phyloP scores from a whole-genome alignment of 352 stramenopile genomes.

The Paralagenidium karlingii region DNA sequence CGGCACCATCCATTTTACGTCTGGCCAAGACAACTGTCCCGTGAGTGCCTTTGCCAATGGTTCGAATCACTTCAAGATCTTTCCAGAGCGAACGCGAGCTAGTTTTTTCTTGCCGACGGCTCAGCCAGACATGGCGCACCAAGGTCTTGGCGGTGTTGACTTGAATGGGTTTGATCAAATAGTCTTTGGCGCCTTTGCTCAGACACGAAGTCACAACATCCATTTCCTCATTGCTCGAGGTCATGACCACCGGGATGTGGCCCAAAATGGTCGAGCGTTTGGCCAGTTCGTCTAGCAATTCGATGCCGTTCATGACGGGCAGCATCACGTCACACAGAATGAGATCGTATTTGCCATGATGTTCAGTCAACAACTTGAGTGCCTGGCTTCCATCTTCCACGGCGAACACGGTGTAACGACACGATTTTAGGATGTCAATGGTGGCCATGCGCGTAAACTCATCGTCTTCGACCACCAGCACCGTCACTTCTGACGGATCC shows the following conservation, averaged over 20 bases:
- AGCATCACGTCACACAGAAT: conserved; percentile 86
- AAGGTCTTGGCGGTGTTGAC: conserved; percentile 85
- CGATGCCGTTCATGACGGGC: conserved; percentile 79
- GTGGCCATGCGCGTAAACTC: conserved; percentile 84
- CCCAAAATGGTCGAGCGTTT: conserved; percentile 25
- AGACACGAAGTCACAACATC: conserved; percentile 81
- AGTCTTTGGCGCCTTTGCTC: conserved; percentile 83
- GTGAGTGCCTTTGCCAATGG: conserved; percentile 80
- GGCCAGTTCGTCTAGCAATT: conserved; percentile 75
- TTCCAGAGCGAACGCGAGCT: conserved; percentile 71
- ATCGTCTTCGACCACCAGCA: conserved; percentile 82
- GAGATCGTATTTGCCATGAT: conserved; percentile 74
- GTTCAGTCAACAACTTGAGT: conserved; percentile 48
- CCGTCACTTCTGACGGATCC: conserved; percentile 80
- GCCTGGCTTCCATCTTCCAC: conserved; percentile 74
- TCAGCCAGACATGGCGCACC: conserved; percentile 81
- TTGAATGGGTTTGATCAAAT: conserved; percentile 85
- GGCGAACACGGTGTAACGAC: conserved; percentile 71
- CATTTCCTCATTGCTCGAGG: conserved; percentile 84
- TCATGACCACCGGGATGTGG: conserved; percentile 85
- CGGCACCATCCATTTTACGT: conserved; percentile 59
- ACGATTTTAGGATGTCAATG: conserved; percentile 82
- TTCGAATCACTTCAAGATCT: conserved; percentile 74
- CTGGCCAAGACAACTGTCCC: conserved; percentile 71
- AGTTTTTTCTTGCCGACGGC: conserved; percentile 41